Base-by-base conservation (phyloP, 1,284 basidiomycete genomes). In the Cronartium quercuum region DNA sequence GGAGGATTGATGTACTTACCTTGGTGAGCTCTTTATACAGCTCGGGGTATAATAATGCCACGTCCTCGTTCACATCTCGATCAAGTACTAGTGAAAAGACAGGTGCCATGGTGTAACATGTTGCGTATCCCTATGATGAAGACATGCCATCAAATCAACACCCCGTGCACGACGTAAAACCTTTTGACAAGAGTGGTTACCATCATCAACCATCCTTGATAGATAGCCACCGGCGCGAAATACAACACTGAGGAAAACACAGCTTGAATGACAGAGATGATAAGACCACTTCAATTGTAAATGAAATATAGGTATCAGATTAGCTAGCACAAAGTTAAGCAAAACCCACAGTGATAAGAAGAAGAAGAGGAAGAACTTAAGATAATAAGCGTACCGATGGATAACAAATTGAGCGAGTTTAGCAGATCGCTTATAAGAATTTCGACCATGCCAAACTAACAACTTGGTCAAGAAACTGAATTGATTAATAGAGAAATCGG, bases 341-440 rank as follows among this genome's bases (percentile, higher is more conserved):
- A 37, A 29, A 38, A 13, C 21, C 44, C 44, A 51, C 21, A 15
- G 44, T 21, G 44, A 51, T 51, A 51, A 51, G 10, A 41, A 51
- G 40, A 10, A 47, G 63, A 29, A 38, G 42, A n/a, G 40, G 40
- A 29, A 13, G 24, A 7, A 5, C 64, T n/a, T 2, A n/a, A 42
- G 40, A 29, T 6, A n/a, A 7, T 6, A 21, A 13, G 61, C 64
- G 18, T 51, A 76, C 77, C 94, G 89, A 80, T 99, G 96, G 77
- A 99, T 98, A 78, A 99, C 95, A 81, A 98, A 98, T 81, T 98
- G 96, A 0, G 94, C 93, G 21, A 98, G 86, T 82, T 98, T 98
- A 34, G 96, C 94, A 0, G 92, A 95, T 76, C 96, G 92, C 76
- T 96, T 92, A 83, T 98, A 99, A 18, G 93, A 96, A 83, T 98